Conservation (phyloP, 306 rosid species). For the Carpinus fangiana region DNA sequence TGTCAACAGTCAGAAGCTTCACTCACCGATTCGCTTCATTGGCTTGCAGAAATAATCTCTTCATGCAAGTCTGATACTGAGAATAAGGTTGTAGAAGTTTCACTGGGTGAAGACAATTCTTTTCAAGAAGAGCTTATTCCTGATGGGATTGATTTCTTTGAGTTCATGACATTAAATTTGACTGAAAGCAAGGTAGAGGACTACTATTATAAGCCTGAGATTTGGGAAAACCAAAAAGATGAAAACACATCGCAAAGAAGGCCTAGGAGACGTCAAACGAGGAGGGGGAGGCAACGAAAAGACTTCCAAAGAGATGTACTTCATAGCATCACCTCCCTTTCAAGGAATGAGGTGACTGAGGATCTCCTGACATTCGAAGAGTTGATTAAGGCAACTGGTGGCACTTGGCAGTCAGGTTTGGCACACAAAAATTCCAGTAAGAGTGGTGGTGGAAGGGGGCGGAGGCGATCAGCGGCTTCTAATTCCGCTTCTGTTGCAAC, state of each 20-base stretch:
- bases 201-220: background rate
- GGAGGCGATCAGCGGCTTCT: slow-evolving; percentile 1
- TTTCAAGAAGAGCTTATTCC: background rate
- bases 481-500: background rate
- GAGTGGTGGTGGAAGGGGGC: slow-evolving; percentile 1
- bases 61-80: background rate
- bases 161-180: slow-evolving; percentile 10
- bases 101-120: background rate
- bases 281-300: slow-evolving; percentile 7
- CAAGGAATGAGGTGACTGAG: slow-evolving; percentile 4
- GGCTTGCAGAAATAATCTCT: background rate
- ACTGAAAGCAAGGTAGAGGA: slow-evolving; percentile 8
- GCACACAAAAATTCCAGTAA: background rate
- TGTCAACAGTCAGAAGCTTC: slow-evolving; percentile 6
- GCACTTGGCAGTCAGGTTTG: slow-evolving; percentile 15
- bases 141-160: slow-evolving; percentile 12
- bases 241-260: background rate
- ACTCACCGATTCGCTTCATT: background rate
- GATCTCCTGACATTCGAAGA: slow-evolving; percentile 6
- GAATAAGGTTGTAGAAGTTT: background rate
- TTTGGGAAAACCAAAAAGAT: background rate
- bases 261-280: slow-evolving; percentile 4
- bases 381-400: background rate
- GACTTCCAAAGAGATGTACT: slow-evolving; percentile 10
- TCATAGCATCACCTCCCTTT: slow-evolving; percentile 2